phyloP scores from a whole-genome alignment of 805 yeast species.

The Schwanniomyces yamadae region DNA sequence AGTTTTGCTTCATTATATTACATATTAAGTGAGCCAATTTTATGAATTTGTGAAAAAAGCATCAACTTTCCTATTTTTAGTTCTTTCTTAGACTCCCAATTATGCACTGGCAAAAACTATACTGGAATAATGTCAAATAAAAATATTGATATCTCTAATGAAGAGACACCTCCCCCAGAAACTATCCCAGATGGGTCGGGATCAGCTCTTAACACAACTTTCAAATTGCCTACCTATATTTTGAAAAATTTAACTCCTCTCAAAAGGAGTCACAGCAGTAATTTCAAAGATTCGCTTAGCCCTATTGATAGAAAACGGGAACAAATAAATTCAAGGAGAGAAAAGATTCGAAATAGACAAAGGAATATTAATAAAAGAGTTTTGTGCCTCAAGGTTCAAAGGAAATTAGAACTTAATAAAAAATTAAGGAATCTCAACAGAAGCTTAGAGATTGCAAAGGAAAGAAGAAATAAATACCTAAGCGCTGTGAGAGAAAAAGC shows the following conservation, averaged over 20 bases:
- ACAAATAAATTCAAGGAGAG: constrained; percentile 5
- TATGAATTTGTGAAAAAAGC: no score
- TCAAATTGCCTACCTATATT: constrained; percentile 8
- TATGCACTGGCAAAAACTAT: no score
- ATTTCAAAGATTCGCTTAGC: background rate
- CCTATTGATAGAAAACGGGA: constrained; percentile 10
- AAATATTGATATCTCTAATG: background rate
- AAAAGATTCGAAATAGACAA: constrained; percentile 8
- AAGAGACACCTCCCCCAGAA: constrained; percentile 2
- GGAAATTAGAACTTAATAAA: constrained; percentile 4
- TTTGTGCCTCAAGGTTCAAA: constrained; percentile 2
- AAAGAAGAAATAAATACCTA: constrained; percentile 8
- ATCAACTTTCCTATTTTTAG: no score
- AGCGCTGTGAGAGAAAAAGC: constrained; percentile 8
- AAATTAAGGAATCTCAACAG: constrained; percentile 5
- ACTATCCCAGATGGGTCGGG: constrained; percentile 1
- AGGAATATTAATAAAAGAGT: constrained; percentile 8
- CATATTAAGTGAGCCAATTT: no score
- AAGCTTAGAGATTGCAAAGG: constrained; percentile 7
- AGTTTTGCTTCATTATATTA: no score
- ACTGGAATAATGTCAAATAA: background rate
- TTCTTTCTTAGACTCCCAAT: no score
- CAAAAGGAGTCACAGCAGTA: background rate
- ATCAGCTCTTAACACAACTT: constrained; percentile 2
- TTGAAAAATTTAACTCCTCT: constrained; percentile 10